Base-by-base conservation (phyloP, 2,329 filamentous ascomycete genomes). In the Hansfordia pulvinata region DNA sequence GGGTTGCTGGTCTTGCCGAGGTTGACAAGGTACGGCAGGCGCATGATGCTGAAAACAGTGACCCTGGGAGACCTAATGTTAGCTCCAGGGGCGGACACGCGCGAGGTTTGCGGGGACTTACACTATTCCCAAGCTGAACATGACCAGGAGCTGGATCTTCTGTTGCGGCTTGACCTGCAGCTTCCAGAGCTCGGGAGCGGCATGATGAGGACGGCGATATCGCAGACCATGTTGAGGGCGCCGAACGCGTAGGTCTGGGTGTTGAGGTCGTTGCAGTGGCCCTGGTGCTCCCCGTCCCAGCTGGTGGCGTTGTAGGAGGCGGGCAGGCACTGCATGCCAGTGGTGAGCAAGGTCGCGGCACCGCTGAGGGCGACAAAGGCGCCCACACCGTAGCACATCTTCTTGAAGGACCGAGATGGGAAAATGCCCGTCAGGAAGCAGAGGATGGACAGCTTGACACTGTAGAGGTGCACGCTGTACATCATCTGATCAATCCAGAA, bases 1-100 rank as follows among this genome's bases (percentile, higher is more conserved):
- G 54, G 36, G 34, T 62, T 60, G 2, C 35, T 23, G 3, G 56
- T 57, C 19, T 40, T 46, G 8, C 50, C 52, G 32, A 62, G 60
- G 22, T 41, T 33, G 24, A 61, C 47, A 11, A 62, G 47, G 6
- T 52, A 53, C 8, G 47, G 43, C 3, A 62, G 42, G n/a, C 58
- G 54, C 16, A 62, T 38, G 25, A 56, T 49, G 29, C 53, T 58
- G 32, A 60, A 44, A n/a, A 62, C 32, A 3, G 54, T 61, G 20
- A 58, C 53, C 28, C 53, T 60, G 19, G 16, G 12, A 20, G 15
- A 25, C 19, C 10, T 17, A 28, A 15, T 17, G 34, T 33, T 3
- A 13, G 20, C 13, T 9, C 16, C 22, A n/a, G 12, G 12, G 26
- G 14, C 10, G 30, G 33, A 10, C 17, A 23, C 27, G 33, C 32